Conservation (phyloP, 768 basidiomycete genomes). For the Leccinum barrowsii region DNA sequence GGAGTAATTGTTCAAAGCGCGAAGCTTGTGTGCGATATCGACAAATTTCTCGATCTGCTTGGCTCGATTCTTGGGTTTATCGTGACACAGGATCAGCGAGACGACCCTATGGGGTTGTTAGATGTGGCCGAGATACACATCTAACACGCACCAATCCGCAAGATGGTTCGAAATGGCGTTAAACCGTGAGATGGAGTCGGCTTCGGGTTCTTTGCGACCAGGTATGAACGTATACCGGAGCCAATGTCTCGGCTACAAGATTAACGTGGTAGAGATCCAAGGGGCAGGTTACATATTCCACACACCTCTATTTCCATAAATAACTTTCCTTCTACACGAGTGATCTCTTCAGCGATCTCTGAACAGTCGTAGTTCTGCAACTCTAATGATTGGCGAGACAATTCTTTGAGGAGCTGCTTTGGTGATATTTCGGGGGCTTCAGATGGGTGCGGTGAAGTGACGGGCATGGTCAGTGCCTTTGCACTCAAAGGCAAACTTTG, state of each 20-base stretch:
- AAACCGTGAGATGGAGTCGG: constrained; percentile 69
- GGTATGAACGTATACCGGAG: constrained; percentile 72
- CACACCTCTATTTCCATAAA: constrained; percentile 78
- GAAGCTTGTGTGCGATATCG: constrained; percentile 75
- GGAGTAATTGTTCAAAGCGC: constrained; percentile 88
- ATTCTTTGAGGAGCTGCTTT: constrained; percentile 61
- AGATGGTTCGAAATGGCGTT: constrained; percentile 79
- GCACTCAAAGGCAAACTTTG: constrained; percentile 58
- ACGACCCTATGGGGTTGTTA: constrained; percentile 63
- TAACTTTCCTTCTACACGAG: constrained; percentile 60
- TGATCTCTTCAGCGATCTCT: constrained; percentile 84
- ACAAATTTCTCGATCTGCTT: constrained; percentile 87
- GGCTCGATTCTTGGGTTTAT: constrained; percentile 69
- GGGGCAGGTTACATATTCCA: background rate
- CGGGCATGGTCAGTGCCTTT: constrained; percentile 40
- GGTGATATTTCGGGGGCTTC: constrained; percentile 40
- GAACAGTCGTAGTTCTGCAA: constrained; percentile 54
- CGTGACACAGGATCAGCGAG: constrained; percentile 86
- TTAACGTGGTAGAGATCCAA: background rate
- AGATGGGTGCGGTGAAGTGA: constrained; percentile 24
- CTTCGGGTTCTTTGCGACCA: constrained; percentile 59
- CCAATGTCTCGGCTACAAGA: constrained; percentile 78
- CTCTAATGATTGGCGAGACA: constrained; percentile 56
- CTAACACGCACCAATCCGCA: constrained; percentile 64
- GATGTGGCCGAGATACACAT: background rate